phyloP scores from a whole-genome alignment of 306 rosid species.

The Argentina anserina region DNA sequence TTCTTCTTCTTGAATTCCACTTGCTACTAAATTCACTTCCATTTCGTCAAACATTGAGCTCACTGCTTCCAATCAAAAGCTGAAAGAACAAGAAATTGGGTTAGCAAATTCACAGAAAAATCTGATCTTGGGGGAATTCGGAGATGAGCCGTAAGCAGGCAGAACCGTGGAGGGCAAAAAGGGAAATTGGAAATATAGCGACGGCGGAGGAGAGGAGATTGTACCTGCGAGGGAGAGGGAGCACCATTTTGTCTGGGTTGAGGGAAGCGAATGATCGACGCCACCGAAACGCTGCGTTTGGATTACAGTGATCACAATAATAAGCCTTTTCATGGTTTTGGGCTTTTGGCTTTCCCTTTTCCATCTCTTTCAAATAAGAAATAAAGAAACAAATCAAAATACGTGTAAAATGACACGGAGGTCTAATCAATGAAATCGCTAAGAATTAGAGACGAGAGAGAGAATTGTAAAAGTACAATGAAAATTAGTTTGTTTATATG shows the following conservation, averaged over 20 bases:
- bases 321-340: too few species aligned
- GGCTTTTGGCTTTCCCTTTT: too few species aligned
- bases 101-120: background rate
- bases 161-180: background rate
- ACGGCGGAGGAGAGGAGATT: background rate
- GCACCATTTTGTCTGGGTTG: conserved; percentile 4
- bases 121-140: background rate
- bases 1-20: conserved; percentile 47
- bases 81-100: background rate
- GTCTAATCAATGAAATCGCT: too few species aligned
- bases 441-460: too few species aligned
- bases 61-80: conserved; percentile 25
- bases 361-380: too few species aligned
- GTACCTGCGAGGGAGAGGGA: background rate
- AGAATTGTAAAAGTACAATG: too few species aligned
- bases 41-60: conserved; percentile 27
- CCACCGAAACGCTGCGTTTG: background rate
- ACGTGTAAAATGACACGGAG: too few species aligned
- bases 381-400: too few species aligned
- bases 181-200: background rate
- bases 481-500: too few species aligned
- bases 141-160: background rate
- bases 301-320: too few species aligned
- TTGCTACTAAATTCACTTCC: conserved; percentile 54
- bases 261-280: background rate